Evolutionary conservation across 768 basidiomycete species (phyloP).

Genomic region (Leccinum rimulosum): DNA sequence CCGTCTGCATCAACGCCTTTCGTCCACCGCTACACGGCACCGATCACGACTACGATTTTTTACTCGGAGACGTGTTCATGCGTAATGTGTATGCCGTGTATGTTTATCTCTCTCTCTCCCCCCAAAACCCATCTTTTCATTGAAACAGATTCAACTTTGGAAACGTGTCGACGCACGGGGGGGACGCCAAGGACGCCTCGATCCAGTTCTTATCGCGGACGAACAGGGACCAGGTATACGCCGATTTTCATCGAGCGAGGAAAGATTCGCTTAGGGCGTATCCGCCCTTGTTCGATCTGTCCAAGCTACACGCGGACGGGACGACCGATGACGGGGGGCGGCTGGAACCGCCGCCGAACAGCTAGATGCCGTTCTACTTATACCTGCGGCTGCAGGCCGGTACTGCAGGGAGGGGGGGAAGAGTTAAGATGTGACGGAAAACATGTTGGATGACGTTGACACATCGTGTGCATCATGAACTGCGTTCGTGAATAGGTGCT

Average conservation of each 20-base stretch:
- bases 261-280: slow-evolving; percentile 14
- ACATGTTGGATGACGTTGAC: not conserved
- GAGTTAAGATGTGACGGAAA: not conserved
- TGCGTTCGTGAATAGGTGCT: not conserved
- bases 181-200: slow-evolving; percentile 30
- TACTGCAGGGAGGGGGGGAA: not conserved
- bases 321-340: slow-evolving; percentile 19
- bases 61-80: slow-evolving; percentile 44
- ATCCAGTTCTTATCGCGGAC: slow-evolving; percentile 42
- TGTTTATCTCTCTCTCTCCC: slow-evolving; percentile 1
- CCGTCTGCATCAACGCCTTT: slow-evolving; percentile 39
- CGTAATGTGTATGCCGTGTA: slow-evolving; percentile 47
- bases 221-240: slow-evolving; percentile 33
- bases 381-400: not conserved
- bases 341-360: slow-evolving; percentile 11
- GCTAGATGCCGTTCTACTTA: not conserved
- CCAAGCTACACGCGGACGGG: slow-evolving; percentile 20
- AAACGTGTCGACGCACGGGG: slow-evolving; percentile 20
- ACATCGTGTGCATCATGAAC: not conserved
- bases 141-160: slow-evolving; percentile 42
- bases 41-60: slow-evolving; percentile 34
- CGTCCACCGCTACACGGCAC: slow-evolving; percentile 26
- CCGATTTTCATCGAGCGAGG: slow-evolving; percentile 22
- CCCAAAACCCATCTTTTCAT: no score
- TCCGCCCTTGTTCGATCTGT: slow-evolving; percentile 25